A percentile compares a stretch with the other conserved stretches of the same genome.
Evolutionary conservation across 345 rosid genomes (phyloP).

Genomic region (Isatis tinctoria): DNA sequence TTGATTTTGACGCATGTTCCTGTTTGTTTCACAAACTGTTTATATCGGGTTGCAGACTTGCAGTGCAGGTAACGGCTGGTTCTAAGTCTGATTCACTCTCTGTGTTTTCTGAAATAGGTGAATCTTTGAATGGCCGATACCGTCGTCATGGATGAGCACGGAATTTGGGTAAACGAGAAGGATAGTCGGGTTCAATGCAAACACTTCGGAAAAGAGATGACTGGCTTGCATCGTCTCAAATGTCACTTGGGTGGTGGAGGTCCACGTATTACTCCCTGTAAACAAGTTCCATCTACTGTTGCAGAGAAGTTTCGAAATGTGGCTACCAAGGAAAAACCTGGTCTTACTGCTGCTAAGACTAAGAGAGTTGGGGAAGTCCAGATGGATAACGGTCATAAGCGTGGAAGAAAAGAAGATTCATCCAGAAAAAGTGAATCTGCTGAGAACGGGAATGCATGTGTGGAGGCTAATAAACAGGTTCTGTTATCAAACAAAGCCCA

Average conservation of each 20-base stretch:
- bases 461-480: conserved; percentile 4
- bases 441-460: not conserved
- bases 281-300: conserved; percentile 35
- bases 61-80: not conserved
- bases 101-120: not conserved
- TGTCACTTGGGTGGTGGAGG: conserved; percentile 51
- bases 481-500: conserved; percentile 24
- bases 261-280: conserved; percentile 38
- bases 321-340: not conserved
- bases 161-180: conserved; percentile 25
- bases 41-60: not conserved
- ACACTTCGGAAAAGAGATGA: conserved; percentile 45
- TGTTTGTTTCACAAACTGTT: not conserved
- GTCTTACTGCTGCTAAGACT: not conserved
- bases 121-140: conserved; percentile 6
- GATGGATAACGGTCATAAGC: conserved; percentile 2
- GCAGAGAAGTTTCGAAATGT: conserved; percentile 26
- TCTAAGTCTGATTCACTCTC: not conserved
- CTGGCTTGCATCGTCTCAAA: conserved; percentile 34
- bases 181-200: conserved; percentile 41
- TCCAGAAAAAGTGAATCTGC: conserved; percentile 2
- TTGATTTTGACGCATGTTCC: not conserved
- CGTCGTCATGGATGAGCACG: conserved; percentile 36
- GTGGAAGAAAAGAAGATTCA: not conserved
- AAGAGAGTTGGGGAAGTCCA: not conserved